Evolutionary conservation across 768 basidiomycete genomes (phyloP), one percentile per base, ranked within the genome.

Genomic region (Butyriboletus loyo): DNA sequence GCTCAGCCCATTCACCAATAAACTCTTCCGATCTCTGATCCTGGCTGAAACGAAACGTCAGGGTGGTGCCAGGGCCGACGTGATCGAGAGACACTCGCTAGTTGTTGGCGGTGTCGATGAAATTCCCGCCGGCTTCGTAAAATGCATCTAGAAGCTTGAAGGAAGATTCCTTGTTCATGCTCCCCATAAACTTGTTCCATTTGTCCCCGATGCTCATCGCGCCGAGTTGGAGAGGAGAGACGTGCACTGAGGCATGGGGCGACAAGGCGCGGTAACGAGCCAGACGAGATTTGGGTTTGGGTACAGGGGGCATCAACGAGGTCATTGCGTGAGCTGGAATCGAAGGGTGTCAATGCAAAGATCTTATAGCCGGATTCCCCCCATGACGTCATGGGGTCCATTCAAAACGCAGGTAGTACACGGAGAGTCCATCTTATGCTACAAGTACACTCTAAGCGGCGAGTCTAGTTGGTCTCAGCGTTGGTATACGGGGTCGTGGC

Each of bases 11-110:
- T 58, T 80, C 80, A 10, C 80, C 80, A 31, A 80, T 68, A 54
- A 78, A 73, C 47, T 57, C 57, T 59, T 87, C 84, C 4, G 80
- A 82, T 13, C 73, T 58, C 54, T 78, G 83, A 49, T 81, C 76
- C 60, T 85, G 81, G 53, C 76, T 79, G 37, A 7, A 31, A 38
- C 32, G 1, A 40, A 21, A 32, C 19, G 36, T 54, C 32, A 38
- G 45, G 2, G 2, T 9, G 19, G 10, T 5, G 17, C 21, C 14
- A 27, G 28, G 8, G 8, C 7, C 1, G 1, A n/a, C n/a, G 13
- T 11, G 3, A 15, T 19, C 40, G 9, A 24, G 14, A 22, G 7
- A 37, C 24, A 41, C 70, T 58, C 38, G 67, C 74, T 79, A 80
- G 62, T 66, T 69, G 53, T 76, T 78, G 7, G 80, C 71, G 0